A percentile compares a stretch with the other conserved stretches of the same genome.
phyloP scores from a whole-genome alignment of 306 rosid species.

The Spatholobus suberectus region DNA sequence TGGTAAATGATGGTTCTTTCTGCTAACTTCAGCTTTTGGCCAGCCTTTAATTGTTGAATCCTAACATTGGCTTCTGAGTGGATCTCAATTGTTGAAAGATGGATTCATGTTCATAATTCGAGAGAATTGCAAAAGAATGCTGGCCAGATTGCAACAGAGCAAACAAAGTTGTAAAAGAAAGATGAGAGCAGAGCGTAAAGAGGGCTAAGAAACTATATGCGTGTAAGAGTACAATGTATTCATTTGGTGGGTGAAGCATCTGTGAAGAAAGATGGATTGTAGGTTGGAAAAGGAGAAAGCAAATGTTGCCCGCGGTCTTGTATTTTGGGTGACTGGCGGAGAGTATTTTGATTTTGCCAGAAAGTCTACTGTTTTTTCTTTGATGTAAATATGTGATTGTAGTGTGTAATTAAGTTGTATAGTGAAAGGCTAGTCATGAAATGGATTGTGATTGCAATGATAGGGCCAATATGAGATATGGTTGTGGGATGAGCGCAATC shows the following conservation, averaged over 20 bases:
- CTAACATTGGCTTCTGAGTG: slow-evolving; percentile 47
- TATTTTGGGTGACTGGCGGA: slow-evolving; percentile 50
- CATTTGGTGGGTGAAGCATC: slow-evolving; percentile 39
- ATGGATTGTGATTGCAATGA: slow-evolving; percentile 52
- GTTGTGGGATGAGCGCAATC: slow-evolving; percentile 48
- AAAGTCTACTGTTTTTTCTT: slow-evolving; percentile 44
- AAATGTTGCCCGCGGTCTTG: slow-evolving; percentile 43
- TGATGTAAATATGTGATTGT: slow-evolving; percentile 65
- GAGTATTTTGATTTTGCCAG: slow-evolving; percentile 46
- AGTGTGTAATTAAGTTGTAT: slow-evolving; percentile 71
- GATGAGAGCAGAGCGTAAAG: slow-evolving; percentile 25
- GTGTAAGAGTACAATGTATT: slow-evolving; percentile 27
- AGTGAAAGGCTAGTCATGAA: slow-evolving; percentile 53
- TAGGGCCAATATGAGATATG: slow-evolving; percentile 34
- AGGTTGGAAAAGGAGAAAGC: slow-evolving; percentile 34
- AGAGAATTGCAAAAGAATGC: slow-evolving; percentile 52
- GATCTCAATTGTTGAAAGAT: slow-evolving; percentile 38
- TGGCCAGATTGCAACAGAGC: slow-evolving; percentile 54
- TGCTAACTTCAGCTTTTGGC: slow-evolving; percentile 58
- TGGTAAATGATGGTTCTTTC: slow-evolving; percentile 34
- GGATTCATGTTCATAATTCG: slow-evolving; percentile 38
- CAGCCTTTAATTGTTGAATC: slow-evolving; percentile 53
- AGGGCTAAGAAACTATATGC: slow-evolving; percentile 36
- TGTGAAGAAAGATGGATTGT: slow-evolving; percentile 43
- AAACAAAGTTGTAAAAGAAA: slow-evolving; percentile 44